These are phyloP conservation scores for Delonix regia DNA, from an alignment of 306 rosid species.

Conservation along the genomic window DNA sequence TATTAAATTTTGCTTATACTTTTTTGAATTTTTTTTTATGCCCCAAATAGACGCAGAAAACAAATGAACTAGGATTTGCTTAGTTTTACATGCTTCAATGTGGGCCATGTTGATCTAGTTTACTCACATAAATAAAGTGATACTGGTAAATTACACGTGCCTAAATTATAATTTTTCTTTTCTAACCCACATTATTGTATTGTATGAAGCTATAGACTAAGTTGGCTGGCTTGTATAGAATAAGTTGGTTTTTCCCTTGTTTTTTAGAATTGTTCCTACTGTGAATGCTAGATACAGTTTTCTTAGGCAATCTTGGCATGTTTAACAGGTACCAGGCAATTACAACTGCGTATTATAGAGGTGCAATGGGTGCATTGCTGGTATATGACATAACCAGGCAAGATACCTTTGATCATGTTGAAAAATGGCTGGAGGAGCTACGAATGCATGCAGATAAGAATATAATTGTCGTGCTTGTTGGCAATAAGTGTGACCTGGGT, in stretches of 20 bases:
- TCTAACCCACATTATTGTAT: background rate
- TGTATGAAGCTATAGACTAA: background rate
- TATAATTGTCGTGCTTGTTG: constrained; percentile 81
- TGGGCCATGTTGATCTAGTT: background rate
- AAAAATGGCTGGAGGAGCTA: constrained; percentile 85
- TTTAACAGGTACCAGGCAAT: constrained; percentile 87
- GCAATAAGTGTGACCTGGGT: constrained; percentile 86
- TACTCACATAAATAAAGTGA: background rate
- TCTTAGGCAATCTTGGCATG: constrained; percentile 33
- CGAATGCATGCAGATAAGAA: constrained; percentile 79
- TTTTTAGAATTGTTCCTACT: background rate
- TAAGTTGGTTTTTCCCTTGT: constrained; percentile 3
- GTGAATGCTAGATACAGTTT: constrained; percentile 28
- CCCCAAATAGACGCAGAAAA: background rate
- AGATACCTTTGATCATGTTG: constrained; percentile 72
- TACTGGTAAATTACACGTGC: background rate
- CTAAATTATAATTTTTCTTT: background rate
- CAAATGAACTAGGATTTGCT: background rate
- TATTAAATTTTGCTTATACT: background rate
- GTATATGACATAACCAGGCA: constrained; percentile 87
- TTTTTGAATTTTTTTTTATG: background rate
- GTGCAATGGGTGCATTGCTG: constrained; percentile 91
- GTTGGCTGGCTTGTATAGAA: background rate
- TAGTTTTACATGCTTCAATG: background rate
- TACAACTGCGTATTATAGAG: constrained; percentile 96